These are phyloP conservation scores for Auricularia sp. DNA, from an alignment of 768 basidiomycete genomes.

Conservation along the genomic window DNA sequence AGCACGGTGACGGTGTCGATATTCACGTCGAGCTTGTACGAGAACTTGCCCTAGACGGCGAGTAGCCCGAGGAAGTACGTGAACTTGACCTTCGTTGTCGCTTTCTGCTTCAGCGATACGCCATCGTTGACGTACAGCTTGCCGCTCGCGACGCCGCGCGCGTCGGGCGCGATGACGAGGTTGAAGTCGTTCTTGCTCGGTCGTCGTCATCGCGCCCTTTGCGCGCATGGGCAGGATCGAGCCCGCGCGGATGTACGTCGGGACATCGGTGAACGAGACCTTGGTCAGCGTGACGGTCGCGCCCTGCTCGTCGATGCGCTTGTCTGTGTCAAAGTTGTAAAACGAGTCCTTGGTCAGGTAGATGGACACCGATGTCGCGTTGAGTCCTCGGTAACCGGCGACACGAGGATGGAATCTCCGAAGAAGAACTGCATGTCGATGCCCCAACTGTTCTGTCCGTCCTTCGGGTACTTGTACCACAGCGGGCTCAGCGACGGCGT, in stretches of 20 bases:
- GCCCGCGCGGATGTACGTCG: slow-evolving; percentile 53
- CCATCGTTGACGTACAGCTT: slow-evolving; percentile 57
- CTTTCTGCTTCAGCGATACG: slow-evolving; percentile 29
- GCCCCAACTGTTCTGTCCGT: slow-evolving; percentile 42
- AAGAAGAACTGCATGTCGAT: slow-evolving; percentile 65
- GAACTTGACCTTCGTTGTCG: slow-evolving; percentile 22
- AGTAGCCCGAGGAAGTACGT: slow-evolving; percentile 18
- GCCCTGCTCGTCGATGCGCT: slow-evolving; percentile 38
- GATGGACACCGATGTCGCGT: slow-evolving; percentile 44
- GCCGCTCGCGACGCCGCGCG: slow-evolving; percentile 41
- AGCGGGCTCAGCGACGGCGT: slow-evolving; percentile 55
- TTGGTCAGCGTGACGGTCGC: slow-evolving; percentile 19
- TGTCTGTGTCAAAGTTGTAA: slow-evolving; percentile 49
- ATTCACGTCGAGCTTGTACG: slow-evolving; percentile 18
- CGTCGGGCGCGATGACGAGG: slow-evolving; percentile 48
- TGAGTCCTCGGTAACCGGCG: slow-evolving; percentile 51
- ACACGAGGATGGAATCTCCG: slow-evolving; percentile 56
- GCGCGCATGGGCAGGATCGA: slow-evolving; percentile 46
- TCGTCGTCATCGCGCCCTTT: slow-evolving; percentile 51
- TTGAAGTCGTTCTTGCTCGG: slow-evolving; percentile 47
- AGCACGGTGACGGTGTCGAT: slow-evolving; percentile 25
- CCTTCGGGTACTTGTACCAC: slow-evolving; percentile 60
- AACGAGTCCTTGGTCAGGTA: slow-evolving; percentile 57
- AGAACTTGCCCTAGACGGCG: slow-evolving; percentile 20
- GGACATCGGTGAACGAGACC: slow-evolving; percentile 47